Evolutionary conservation across 208 protist genomes (phyloP).

Genomic region (Tritrichomonas foetus): DNA sequence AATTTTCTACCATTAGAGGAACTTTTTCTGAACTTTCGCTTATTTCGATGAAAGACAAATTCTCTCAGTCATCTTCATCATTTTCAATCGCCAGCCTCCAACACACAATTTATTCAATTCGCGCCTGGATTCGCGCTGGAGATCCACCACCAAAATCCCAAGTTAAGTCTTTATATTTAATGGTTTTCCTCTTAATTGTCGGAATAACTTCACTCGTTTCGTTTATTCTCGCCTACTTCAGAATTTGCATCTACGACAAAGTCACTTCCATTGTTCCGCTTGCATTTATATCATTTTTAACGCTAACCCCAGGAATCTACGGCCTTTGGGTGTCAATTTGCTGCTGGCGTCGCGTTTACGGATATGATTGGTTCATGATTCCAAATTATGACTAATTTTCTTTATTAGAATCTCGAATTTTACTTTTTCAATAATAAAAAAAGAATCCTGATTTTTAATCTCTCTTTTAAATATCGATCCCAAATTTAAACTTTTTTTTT

Average conservation of each 20-base stretch:
- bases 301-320: neutral
- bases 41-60: too few species aligned
- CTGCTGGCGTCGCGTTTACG: neutral
- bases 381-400: neutral
- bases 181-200: neutral
- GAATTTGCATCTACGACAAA: neutral
- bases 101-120: too few species aligned
- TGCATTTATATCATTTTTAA: neutral
- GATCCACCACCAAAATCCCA: constrained; percentile 35
- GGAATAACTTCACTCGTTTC: neutral
- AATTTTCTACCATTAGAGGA: too few species aligned
- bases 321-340: neutral
- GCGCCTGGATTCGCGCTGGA: neutral
- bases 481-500: too few species aligned
- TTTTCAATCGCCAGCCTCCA: too few species aligned
- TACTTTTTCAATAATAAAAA: too few species aligned
- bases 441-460: too few species aligned
- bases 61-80: too few species aligned
- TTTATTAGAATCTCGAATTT: neutral
- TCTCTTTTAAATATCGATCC: too few species aligned
- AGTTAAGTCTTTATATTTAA: constrained; percentile 30
- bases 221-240: neutral
- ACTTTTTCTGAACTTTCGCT: too few species aligned
- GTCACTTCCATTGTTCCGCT: neutral
- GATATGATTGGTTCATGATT: neutral